Evolutionary conservation across 1,284 basidiomycete genomes (phyloP).

Genomic region (Phlebopus sp.): DNA sequence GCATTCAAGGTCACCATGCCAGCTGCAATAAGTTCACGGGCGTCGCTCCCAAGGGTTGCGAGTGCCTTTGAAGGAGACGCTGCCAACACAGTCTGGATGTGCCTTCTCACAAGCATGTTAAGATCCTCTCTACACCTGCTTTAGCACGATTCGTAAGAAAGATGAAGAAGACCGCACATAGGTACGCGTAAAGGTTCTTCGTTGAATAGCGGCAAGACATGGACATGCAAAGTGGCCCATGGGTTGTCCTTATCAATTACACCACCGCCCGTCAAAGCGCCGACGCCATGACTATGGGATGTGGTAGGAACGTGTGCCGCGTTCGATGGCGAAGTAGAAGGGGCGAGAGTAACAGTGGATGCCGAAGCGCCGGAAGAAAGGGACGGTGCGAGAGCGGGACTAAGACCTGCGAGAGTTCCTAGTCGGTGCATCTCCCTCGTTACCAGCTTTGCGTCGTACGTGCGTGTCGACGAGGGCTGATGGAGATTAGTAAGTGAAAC

Average conservation of each 20-base stretch:
- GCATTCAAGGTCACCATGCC: slow-evolving; percentile 93
- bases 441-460: slow-evolving; percentile 70
- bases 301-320: slow-evolving; percentile 19
- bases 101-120: slow-evolving; percentile 75
- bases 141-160: slow-evolving; percentile 7
- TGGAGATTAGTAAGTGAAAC: slow-evolving; percentile 9
- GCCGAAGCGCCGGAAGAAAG: slow-evolving; percentile 39
- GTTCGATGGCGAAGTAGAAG: slow-evolving; percentile 24
- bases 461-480: slow-evolving; percentile 55
- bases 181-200: slow-evolving; percentile 85
- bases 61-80: slow-evolving; percentile 64
- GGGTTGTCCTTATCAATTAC: slow-evolving; percentile 49
- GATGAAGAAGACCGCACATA: slow-evolving; percentile 52
- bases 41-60: slow-evolving; percentile 71
- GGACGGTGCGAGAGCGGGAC: slow-evolving; percentile 36
- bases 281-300: slow-evolving; percentile 24
- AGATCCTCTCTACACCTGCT: slow-evolving; percentile 73
- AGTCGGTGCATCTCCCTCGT: slow-evolving; percentile 77
- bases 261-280: slow-evolving; percentile 10
- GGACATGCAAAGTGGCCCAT: slow-evolving; percentile 82
- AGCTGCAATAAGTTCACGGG: slow-evolving; percentile 77
- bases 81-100: slow-evolving; percentile 69
- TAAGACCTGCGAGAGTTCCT: slow-evolving; percentile 53
- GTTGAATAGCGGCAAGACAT: slow-evolving; percentile 89
- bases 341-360: slow-evolving; percentile 32